Evolutionary conservation across 768 basidiomycete genomes (phyloP).

Genomic region (Tricholoma hemisulphureum): DNA sequence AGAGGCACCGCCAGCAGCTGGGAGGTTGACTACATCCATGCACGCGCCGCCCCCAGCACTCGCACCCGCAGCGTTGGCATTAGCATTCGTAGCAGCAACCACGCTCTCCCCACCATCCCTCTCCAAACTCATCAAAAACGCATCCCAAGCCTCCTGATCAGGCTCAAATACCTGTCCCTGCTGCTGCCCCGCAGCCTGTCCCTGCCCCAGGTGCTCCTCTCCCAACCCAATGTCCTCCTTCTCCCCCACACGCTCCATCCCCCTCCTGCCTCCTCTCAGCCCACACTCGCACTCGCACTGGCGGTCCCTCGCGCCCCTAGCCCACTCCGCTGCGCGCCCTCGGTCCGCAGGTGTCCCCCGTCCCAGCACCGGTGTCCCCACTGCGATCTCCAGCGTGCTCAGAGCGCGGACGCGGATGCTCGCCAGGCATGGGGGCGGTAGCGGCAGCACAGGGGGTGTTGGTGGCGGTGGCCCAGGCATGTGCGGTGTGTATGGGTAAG

Average conservation of each 20-base stretch:
- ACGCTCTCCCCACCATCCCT: conserved; percentile 5
- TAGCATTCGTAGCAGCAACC: not conserved
- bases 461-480: not conserved
- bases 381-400: not conserved
- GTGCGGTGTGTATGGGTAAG: not conserved
- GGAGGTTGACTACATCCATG: not conserved
- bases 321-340: not conserved
- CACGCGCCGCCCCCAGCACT: not conserved
- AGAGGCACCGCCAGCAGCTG: not conserved
- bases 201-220: too few species aligned
- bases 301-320: not conserved
- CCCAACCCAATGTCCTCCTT: too few species aligned
- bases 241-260: too few species aligned
- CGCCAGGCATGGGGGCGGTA: not conserved
- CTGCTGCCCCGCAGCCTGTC: too few species aligned
- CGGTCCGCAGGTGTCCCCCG: not conserved
- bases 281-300: not conserved
- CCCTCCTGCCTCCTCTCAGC: not conserved
- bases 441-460: not conserved
- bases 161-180: conserved; percentile 8
- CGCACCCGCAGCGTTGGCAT: not conserved
- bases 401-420: not conserved
- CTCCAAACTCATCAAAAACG: conserved; percentile 14
- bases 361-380: not conserved
- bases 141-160: conserved; percentile 14